Base-by-base conservation (phyloP, 2,329 filamentous ascomycete species). In the Aureobasidium sp. region DNA sequence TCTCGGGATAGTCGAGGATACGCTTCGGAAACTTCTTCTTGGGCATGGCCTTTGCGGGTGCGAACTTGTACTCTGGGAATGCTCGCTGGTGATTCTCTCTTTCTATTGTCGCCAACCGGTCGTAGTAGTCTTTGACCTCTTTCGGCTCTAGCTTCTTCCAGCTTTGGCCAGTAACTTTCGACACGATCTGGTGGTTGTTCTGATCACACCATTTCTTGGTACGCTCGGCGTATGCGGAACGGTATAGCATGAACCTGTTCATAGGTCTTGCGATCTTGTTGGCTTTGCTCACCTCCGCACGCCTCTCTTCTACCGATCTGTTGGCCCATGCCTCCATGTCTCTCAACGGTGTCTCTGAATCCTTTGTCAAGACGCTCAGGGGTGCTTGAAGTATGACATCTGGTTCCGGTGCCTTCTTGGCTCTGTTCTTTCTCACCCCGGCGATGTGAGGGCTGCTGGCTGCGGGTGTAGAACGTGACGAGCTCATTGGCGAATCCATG, bases 171-270 rank as follows among this genome's bases (percentile, higher is more conserved):
- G 90, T 90, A n/a, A 94, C 84, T 47, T 86, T 84, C 1, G 93
- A 97, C 27, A 97, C 88, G 37, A 94, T 79, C 72, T 99, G 93
- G 72, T 99, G 93, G 74, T 97, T 96, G 73, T 94, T 93, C 68
- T 94, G 85, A 15, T 84, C 78, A 67, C 88, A 89, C 79, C 86
- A 89, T 55, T 83, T 79, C 74, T 96, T 96, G 62, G 89, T 90
- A 33, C 91, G 81, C 63, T 94, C 89, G 62, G 95, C 89, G 70
- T 90, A 96, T 7, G 90, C 90, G 65, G 94, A 96, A 43, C 94
- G 87, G 73, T 99, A 99, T 54, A 99, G 79, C 88, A 99, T 96
- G 77, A 97, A 99, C 0, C 90, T 93, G 73, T 99, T 99, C 87
- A 96, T 95, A 2, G 94, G 92, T 31, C 94, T 82, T 68, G 93